Base-by-base conservation (phyloP, 2,329 filamentous ascomycete genomes). In the Neofusicoccum sp. region DNA sequence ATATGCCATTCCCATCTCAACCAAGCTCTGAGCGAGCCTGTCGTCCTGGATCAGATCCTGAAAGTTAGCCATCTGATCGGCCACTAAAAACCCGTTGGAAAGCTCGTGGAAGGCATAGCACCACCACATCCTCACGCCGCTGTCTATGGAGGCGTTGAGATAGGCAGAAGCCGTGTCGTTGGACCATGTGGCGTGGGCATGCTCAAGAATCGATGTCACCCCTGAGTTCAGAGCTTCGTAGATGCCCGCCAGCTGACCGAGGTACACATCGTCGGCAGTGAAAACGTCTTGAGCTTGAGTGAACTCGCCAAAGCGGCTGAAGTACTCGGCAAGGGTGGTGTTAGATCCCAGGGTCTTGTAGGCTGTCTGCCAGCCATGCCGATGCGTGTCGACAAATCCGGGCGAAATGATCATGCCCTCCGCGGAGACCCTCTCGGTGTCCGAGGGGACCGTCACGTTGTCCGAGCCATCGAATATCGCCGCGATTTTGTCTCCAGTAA, bases 341-440 rank as follows among this genome's bases (percentile, higher is more conserved):
- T 86, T 83, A 6, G 81, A 79, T 1, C 64, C 79, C 1, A 86
- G 65, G 0, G 82, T 84, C 65, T 82, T 83, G 65, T 79, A 79
- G 1, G 75, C 80, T 0, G 83, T 84, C 65, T 85, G 81, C 84
- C 83, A 67, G 47, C 64, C 30, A 47, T 70, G 68, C 1, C 79
- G 78, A 64, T 86, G 83, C 0, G 82, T 85, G 68, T 85, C 80
- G 61, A 86, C 73, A 68, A 86, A 84, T 7, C 84, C 83, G 0
- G 82, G 80, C 0, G 77, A 78, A 56, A 85, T 73, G 61, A 84
- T 85, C 65, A 82, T 79, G 60, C 75, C 72, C 0, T 74, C 73
- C 16, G 75, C 75, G 60, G 84, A 76, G 11, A 84, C 68, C 1
- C 76, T 62, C 53, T 82, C 75, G 3, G 75, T 75, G 24, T 69